A percentile compares a stretch with the other conserved stretches of the same genome.
Evolutionary conservation across 108 stramenopile species (phyloP).

Genomic region (Fragilariopsis cylindrus): DNA sequence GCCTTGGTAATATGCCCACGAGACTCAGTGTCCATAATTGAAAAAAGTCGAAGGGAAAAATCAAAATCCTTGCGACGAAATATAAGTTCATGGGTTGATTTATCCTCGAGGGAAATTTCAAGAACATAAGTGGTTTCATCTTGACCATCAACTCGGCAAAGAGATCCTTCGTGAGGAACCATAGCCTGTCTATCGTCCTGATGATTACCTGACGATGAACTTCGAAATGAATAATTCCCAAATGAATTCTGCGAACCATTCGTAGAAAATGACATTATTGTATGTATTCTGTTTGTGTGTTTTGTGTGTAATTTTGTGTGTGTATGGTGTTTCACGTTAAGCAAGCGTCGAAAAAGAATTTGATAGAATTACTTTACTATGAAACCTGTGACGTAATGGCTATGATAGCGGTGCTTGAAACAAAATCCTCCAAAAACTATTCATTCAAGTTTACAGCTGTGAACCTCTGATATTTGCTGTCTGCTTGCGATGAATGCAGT

Average conservation of each 20-base stretch:
- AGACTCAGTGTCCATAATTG: constrained; percentile 79
- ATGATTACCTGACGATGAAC: background rate
- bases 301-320: background rate
- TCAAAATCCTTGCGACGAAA: constrained; percentile 71
- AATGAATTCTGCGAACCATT: constrained; percentile 15
- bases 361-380: too few relatives aligned
- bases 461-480: too few relatives aligned
- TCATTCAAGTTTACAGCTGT: too few relatives aligned
- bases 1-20: constrained; percentile 58
- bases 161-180: constrained; percentile 51
- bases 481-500: too few relatives aligned
- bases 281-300: constrained; percentile 1
- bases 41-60: constrained; percentile 66
- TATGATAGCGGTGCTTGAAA: too few relatives aligned
- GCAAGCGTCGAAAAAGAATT: too few relatives aligned
- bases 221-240: constrained; percentile 20
- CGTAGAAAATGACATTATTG: constrained; percentile 20
- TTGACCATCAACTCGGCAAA: constrained; percentile 45
- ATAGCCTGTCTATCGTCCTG: background rate
- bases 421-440: too few relatives aligned
- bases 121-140: constrained; percentile 29
- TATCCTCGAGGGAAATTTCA: constrained; percentile 34
- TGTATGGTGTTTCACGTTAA: too few relatives aligned
- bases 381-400: too few relatives aligned
- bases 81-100: constrained; percentile 46